Base-by-base conservation (phyloP, 2,329 filamentous ascomycete genomes). In the Thyridium curvatum region DNA sequence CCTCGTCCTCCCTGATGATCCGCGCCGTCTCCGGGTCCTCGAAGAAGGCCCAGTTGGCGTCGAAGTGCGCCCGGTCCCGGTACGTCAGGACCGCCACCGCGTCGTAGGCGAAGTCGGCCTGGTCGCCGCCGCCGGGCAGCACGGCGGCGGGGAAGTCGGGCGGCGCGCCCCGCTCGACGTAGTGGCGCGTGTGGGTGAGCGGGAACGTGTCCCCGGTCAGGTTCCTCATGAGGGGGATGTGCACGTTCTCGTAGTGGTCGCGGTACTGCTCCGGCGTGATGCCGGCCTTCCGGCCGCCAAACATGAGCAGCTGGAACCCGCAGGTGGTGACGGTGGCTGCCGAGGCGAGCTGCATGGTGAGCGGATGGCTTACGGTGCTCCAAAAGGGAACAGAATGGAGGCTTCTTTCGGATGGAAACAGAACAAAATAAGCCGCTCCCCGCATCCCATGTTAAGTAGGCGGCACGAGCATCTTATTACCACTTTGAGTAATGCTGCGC, bases 171-270 rank as follows among this genome's bases (percentile, higher is more conserved):
- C 46, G 43, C 35, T 38, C 37, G 29, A 53, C 34, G 35, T 53
- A 53, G 14, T 44, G 42, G 12, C 48, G 46, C 36, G 42, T 41
- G 38, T 52, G 45, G 6, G 45, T 34, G 8, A 44, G 30, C 10
- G 51, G 51, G 38, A 51, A 53, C 8, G 41, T 30, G 8, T 47
- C 41, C 34, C 49, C 50, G 8, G 43, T 44, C 4, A 53, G 34
- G 9, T 48, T 45, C 17, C 42, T 45, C 14, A 51, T 34, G 29
- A 54, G 47, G 17, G 50, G 44, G 8, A 53, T 42, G 32, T 54
- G 50, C n/a, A 41, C 43, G 41, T 46, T 44, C 34, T 53, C 49
- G 18, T 52, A 50, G 36, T 54, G 47, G 18, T 50, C 40, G 4
- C 34, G 43, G 39, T 46, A 53, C 17, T 53, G 39, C 30, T 45